Base-by-base conservation (phyloP, 148 eudicot species). In the Fagopyrum esculentum region DNA sequence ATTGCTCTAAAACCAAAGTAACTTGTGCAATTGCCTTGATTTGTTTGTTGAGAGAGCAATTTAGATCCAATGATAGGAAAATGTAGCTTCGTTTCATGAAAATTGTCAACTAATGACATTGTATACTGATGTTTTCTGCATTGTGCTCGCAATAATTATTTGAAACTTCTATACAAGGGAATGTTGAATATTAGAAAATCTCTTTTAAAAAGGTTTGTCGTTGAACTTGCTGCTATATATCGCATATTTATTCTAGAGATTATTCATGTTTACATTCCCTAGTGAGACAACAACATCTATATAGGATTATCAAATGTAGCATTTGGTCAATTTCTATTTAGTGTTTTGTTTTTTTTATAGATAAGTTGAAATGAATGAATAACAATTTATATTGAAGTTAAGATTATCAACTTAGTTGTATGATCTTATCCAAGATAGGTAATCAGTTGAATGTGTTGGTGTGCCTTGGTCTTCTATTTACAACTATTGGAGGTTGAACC, bases 11-110 rank as follows among this genome's bases (percentile, higher is more conserved):
- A 17, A 6, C 63, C 66, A 60, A 40, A 60, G 29, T 60, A 60
- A 60, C 35, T 60, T 60, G 66, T 60, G 43, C 29, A 13, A 26
- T 26, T 60, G 66, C 66, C 29, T 12, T 22, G 4, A 60, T 26
- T 60, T 60, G 66, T 60, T 22, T 60, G 43, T 11, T 60, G 66
- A 60, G 66, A 60, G 66, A 26, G 66, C 43, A 26, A 60, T 57
- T 22, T 57, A 57, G 63, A 57, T 29, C 63, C 29, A n/a, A 57
- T 17, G 19, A 61, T 61, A 61, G 44, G 68, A 61, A 43, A 10
- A 26, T 61, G 43, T 26, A 64, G 45, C 40, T 11, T 64, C 40
- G 70, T 35, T 64, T 22, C 70, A 40, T 22, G 26, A 22, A 22
- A 22, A 22, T 22, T 35, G 70, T 64, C 46, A 64, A 19, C 40